phyloP scores from a whole-genome alignment of 31 red algal species.

The Odonthalia washingtoniensis region DNA sequence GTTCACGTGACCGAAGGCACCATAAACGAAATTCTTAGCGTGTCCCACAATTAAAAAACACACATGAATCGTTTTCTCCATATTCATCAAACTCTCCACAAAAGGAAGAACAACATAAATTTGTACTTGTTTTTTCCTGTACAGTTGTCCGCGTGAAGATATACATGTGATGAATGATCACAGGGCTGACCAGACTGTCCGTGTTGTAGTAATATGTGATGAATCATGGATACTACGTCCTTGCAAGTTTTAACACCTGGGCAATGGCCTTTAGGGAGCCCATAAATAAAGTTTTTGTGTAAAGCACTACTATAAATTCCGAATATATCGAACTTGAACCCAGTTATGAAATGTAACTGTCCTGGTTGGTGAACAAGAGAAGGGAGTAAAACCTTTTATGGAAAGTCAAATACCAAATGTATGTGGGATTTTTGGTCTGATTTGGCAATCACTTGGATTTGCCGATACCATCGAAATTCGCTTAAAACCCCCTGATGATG shows the following conservation, averaged over 20 bases:
- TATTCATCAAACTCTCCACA: too few relatives aligned
- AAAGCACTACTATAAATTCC: slow-evolving; percentile 23
- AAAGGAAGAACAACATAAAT: too few relatives aligned
- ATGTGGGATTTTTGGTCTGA: not conserved
- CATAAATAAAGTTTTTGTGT: slow-evolving; percentile 2
- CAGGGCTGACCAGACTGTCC: not conserved
- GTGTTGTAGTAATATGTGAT: slow-evolving; percentile 13
- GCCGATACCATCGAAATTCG: not conserved
- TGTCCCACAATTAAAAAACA: too few relatives aligned
- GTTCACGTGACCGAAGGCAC: too few relatives aligned
- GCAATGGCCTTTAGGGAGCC: slow-evolving; percentile 49
- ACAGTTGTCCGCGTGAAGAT: slow-evolving; percentile 54
- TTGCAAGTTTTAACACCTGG: slow-evolving; percentile 38
- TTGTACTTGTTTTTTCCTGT: slow-evolving; percentile 36
- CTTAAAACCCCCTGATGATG: not conserved
- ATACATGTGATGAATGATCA: slow-evolving; percentile 9
- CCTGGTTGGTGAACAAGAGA: slow-evolving; percentile 24
- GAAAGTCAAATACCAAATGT: slow-evolving; percentile 25
- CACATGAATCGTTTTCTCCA: too few relatives aligned
- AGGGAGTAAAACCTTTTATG: slow-evolving; percentile 28
- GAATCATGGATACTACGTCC: slow-evolving; percentile 44
- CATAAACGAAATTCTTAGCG: too few relatives aligned
- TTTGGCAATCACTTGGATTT: not conserved
- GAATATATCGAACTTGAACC: slow-evolving; percentile 54
- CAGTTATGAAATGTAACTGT: slow-evolving; percentile 55